Base-by-base conservation (phyloP, 2,329 filamentous ascomycete species). In the Sodiomyces alkalinus region DNA sequence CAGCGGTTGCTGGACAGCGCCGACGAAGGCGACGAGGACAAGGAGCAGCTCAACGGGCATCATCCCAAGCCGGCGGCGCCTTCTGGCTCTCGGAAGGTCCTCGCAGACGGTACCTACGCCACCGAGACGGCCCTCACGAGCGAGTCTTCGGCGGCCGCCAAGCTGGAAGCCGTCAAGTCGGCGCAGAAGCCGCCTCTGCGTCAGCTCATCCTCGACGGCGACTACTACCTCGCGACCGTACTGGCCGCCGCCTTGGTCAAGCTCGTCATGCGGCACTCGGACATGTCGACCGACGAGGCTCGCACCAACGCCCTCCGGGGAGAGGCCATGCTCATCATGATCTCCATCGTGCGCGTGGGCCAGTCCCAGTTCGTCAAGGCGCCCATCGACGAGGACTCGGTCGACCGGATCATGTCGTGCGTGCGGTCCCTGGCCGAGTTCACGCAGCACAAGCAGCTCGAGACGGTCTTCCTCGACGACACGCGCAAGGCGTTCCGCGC, bases 291-390 rank as follows among this genome's bases (percentile, higher is more conserved):
- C 15, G 87, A 94, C 43, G 56, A 66, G 23, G 80, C 81, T 23
- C 78, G 90, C 21, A 96, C 87, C 17, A 98, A 98, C 44, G 86
- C 87, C 17, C 68, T 98, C 16, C 79, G 83, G 27, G 90, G 90
- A 4, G 90, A 98, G 55, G 90, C 90, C 24, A 98, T 98, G 90
- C 68, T 98, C 29, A 96, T 98, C 49, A 93, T 96, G 86, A 93
- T 98, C 43, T 96, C 90, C 5, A 92, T 98, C 41, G 83, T 98
- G 40, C 85, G 90, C 27, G 90, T 94, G 35, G 90, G 90, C 22
- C 90, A 98, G 56, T 96, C 87, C n/a, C 83, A 93, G 39, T 98
- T 98, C 42, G 90, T 92, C 47, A 96, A 96, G 61, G 80, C 83
- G 2, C 81, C 85, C 3, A 96, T 98, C 39, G 90, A 98, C 37